A percentile compares a stretch with the other conserved stretches of the same genome.
phyloP scores from a whole-genome alignment of 2,329 filamentous ascomycete genomes.

The Alternaria conjuncta region DNA sequence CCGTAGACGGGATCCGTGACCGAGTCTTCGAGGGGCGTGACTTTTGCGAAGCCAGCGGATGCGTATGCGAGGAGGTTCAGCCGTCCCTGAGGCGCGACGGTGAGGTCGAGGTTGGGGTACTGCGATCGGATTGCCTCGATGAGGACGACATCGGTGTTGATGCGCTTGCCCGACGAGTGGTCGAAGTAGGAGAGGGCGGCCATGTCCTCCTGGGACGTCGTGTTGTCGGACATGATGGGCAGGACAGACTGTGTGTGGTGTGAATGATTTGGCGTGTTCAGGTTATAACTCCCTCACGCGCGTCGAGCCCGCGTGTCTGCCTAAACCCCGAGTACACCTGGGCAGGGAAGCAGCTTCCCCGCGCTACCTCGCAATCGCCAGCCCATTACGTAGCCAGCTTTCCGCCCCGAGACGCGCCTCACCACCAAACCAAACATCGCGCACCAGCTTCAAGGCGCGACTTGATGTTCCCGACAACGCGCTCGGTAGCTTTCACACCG shows the following conservation, averaged over 20 bases:
- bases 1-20: constrained; percentile 47
- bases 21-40: constrained; percentile 51
- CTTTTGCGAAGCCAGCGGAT: constrained; percentile 49
- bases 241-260: constrained; percentile 27
- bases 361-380: constrained; percentile 1
- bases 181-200: constrained; percentile 51
- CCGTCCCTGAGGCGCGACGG: constrained; percentile 43
- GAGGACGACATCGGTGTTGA: constrained; percentile 54
- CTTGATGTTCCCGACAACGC: background rate
- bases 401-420: background rate
- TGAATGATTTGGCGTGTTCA: background rate
- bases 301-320: background rate
- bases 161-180: constrained; percentile 51
- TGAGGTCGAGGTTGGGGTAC: constrained; percentile 54
- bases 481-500: background rate
- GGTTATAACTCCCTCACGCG: background rate
- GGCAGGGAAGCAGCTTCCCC: background rate
- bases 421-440: constrained; percentile 6
- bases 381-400: constrained; percentile 7
- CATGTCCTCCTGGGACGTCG: constrained; percentile 42
- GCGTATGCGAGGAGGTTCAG: constrained; percentile 53
- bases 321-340: constrained; percentile 1
- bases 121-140: constrained; percentile 54
- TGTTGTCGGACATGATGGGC: constrained; percentile 15
- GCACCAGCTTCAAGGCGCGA: background rate